Conservation (phyloP, 31 red algal genomes). For the Odonthalia washingtoniensis region DNA sequence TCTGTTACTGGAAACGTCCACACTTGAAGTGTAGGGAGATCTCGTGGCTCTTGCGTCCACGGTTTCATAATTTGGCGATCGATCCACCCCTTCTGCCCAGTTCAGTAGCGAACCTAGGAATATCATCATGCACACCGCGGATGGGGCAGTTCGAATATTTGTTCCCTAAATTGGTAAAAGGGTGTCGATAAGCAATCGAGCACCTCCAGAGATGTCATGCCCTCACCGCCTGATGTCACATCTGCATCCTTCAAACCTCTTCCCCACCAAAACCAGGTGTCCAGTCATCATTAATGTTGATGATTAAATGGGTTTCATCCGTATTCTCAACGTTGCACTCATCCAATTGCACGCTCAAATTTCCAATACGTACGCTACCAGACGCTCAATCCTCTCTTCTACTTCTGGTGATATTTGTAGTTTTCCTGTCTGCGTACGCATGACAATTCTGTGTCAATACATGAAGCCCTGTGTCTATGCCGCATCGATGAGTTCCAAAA, state of each 20-base stretch:
- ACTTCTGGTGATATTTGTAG: background rate
- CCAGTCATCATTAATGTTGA: constrained; percentile 2
- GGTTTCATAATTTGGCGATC: background rate
- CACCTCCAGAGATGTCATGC: constrained; percentile 8
- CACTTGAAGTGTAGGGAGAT: too few relatives aligned
- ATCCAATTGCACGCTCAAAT: background rate
- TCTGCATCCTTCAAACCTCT: constrained; percentile 19
- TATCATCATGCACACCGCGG: constrained; percentile 6
- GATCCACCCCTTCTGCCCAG: constrained; percentile 36
- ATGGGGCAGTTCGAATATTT: constrained; percentile 20
- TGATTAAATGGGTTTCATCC: constrained; percentile 45
- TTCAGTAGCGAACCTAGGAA: constrained; percentile 39
- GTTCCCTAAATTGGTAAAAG: constrained; percentile 19
- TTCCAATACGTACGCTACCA: constrained; percentile 29
- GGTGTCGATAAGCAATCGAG: background rate
- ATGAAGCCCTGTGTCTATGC: background rate
- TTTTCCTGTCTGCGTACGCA: background rate
- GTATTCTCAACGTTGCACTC: constrained; percentile 21
- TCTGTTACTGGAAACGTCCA: too few relatives aligned
- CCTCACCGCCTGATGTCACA: background rate
- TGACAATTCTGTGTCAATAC: background rate
- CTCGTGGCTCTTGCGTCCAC: constrained; percentile 4
- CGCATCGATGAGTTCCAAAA: background rate
- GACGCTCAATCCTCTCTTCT: constrained; percentile 31
- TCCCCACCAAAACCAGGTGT: constrained; percentile 20